Evolutionary conservation across 345 rosid genomes (phyloP).

Genomic region (Eucalyptus brandiana): DNA sequence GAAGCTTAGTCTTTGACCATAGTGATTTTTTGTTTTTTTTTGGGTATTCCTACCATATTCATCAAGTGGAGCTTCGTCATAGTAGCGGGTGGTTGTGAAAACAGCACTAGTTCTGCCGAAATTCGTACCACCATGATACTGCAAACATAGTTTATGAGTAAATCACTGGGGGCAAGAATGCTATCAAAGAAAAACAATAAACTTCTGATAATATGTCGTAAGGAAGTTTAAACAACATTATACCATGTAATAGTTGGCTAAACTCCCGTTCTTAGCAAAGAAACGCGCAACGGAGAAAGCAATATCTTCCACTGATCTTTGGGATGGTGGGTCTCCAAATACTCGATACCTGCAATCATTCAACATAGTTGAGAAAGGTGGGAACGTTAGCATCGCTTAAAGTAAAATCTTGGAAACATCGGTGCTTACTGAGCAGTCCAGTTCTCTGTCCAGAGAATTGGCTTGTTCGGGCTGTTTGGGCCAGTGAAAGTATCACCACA

Average conservation of each 20-base stretch:
- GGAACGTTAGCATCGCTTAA: not conserved
- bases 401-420: not conserved
- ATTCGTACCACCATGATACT: conserved; percentile 97
- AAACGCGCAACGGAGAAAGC: conserved; percentile 72
- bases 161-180: not conserved
- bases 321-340: conserved; percentile 73
- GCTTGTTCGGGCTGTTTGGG: conserved; percentile 54
- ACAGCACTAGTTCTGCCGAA: conserved; percentile 71
- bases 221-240: not conserved
- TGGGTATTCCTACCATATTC: conserved; percentile 18
- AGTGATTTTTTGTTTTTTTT: not conserved
- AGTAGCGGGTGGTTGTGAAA: conserved; percentile 81
- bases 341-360: conserved; percentile 37
- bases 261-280: conserved; percentile 78
- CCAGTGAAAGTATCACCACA: conserved; percentile 53
- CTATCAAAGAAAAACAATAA: not conserved
- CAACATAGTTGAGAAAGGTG: not conserved
- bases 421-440: conserved; percentile 55
- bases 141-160: not conserved
- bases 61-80: conserved; percentile 95
- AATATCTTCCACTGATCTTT: conserved; percentile 74
- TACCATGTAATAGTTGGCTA: conserved; percentile 92
- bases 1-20: not conserved
- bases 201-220: not conserved
- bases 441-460: conserved; percentile 73